Percentiles rank a stretch among this genome's conserved stretches.
Conservation (phyloP, 805 yeast species). For the Candida silvatica region DNA sequence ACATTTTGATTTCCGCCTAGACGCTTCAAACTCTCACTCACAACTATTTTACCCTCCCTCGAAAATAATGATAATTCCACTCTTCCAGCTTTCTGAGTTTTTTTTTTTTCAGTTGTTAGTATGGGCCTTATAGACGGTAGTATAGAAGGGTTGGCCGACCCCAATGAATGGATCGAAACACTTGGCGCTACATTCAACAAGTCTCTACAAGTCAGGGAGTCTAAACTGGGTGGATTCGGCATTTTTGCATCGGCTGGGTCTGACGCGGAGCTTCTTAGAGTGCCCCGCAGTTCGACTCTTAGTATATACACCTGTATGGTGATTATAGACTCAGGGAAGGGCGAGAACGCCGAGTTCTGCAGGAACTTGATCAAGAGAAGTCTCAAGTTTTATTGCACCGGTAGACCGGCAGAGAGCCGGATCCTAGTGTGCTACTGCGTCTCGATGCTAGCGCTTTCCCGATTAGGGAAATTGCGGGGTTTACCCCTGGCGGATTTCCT, state of each 20-base stretch:
- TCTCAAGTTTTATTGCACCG: conserved; percentile 11
- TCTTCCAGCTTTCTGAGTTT: too few species aligned
- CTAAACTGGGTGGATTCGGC: conserved; percentile 27
- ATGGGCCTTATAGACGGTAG: too few species aligned
- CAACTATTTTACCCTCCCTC: too few species aligned
- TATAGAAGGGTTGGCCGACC: too few species aligned
- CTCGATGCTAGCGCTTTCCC: conserved; percentile 10
- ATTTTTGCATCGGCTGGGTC: conserved; percentile 20
- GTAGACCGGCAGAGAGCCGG: conserved; percentile 15
- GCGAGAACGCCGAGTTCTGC: conserved; percentile 6
- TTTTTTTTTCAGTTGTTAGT: too few species aligned
- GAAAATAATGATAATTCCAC: too few species aligned
- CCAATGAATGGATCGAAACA: too few species aligned
- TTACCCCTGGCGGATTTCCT: conserved; percentile 5
- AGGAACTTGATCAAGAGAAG: conserved; percentile 9
- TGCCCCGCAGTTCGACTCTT: conserved; percentile 26
- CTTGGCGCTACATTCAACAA: too few species aligned
- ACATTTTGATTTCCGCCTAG: conserved; percentile 43
- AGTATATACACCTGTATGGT: conserved; percentile 24
- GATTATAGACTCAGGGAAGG: conserved; percentile 10
- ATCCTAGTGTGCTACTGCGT: conserved; percentile 19
- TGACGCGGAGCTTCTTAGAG: conserved; percentile 25
- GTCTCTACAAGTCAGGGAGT: conserved; percentile 10
- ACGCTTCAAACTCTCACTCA: too few species aligned
- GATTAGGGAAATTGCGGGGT: conserved; percentile 2